Base-by-base conservation (phyloP, 2,329 filamentous ascomycete species). In the Penicillium digitatum region DNA sequence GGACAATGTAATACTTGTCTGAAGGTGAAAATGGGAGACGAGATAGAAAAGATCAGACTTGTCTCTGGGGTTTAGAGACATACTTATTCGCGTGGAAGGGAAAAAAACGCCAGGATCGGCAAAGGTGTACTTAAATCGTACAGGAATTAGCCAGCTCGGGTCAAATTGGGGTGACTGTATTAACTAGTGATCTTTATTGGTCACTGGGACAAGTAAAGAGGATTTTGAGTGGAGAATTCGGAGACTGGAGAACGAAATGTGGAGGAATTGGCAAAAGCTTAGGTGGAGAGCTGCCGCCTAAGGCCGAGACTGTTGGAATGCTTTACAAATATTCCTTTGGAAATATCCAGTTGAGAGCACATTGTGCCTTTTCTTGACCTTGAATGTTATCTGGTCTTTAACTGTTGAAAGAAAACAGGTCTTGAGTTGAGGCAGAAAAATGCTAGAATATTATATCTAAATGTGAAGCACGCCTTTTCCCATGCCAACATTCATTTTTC, bases 181-280 rank as follows among this genome's bases (percentile, higher is more conserved):
- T 27, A 34, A 27, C 45, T 32, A 42, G 27, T 34, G n/a, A 18
- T 35, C 26, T 51, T 35, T 38, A 54, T 56, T 46, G 52, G 55
- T 22, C 11, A 29, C 47, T 24, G 16, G n/a, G 35, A 47, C 10
- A 22, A 37, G 34, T 48, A 37, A 46, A 48, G 22, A 24, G 5
- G 5, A 22, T 52, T 29, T 55, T 32, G 48, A 34, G 48, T 50
- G 48, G 48, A 34, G 48, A 26, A 26, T 8, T 48, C 50, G 24
- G 40, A 26, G 22, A 40, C 38, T 18, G n/a, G 4, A 54, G 37
- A 31, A 14, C 3, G 48, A 32, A 50, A 43, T 52, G 59, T 20
- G 47, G 54, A 55, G 51, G 35, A 29, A 62, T 64, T 58, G 56
- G 48, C 56, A 62, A 55, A 53, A 56, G 57, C 59, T 60, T 58